These are phyloP conservation scores for Stachybotrys echinatus DNA, from an alignment of 2,329 filamentous ascomycete species.

Conservation along the genomic window DNA sequence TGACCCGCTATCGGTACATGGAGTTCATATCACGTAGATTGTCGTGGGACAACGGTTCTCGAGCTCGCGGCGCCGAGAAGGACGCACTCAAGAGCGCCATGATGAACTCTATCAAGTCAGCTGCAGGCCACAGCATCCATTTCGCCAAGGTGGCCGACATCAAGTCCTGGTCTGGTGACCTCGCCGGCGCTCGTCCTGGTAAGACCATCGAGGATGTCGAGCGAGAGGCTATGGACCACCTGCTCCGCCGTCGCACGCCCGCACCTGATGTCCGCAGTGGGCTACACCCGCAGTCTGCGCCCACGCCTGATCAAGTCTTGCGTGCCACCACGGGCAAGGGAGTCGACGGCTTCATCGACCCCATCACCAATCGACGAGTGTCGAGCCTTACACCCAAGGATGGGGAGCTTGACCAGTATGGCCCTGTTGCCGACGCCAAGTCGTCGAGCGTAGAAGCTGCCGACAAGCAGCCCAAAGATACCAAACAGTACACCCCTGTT, in stretches of 20 bases:
- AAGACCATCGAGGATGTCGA: constrained; percentile 40
- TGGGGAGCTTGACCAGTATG: constrained; percentile 22
- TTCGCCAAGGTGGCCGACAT: constrained; percentile 29
- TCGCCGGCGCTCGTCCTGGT: constrained; percentile 30
- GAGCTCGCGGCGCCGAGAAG: constrained; percentile 22
- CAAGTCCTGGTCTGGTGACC: constrained; percentile 30
- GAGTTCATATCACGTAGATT: constrained; percentile 38
- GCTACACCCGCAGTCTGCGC: neutral
- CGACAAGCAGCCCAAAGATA: neutral
- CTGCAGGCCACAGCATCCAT: constrained; percentile 23
- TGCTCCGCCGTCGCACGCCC: constrained; percentile 28
- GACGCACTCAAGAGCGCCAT: constrained; percentile 35
- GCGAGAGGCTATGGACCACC: constrained; percentile 36
- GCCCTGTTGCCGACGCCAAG: constrained; percentile 10
- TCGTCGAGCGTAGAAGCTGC: neutral
- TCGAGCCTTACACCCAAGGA: constrained; percentile 21
- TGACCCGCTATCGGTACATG: constrained; percentile 38
- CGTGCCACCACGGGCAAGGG: constrained; percentile 15
- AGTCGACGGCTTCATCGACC: constrained; percentile 38
- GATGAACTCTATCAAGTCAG: constrained; percentile 27
- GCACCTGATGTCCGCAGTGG: constrained; percentile 8
- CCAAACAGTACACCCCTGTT: constrained; percentile 4
- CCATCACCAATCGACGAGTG: constrained; percentile 53
- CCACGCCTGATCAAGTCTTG: constrained; percentile 14
- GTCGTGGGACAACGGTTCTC: constrained; percentile 37